These are phyloP conservation scores for Aspergillus thermomutatus DNA, from an alignment of 2,329 filamentous ascomycete genomes.

Conservation along the genomic window DNA sequence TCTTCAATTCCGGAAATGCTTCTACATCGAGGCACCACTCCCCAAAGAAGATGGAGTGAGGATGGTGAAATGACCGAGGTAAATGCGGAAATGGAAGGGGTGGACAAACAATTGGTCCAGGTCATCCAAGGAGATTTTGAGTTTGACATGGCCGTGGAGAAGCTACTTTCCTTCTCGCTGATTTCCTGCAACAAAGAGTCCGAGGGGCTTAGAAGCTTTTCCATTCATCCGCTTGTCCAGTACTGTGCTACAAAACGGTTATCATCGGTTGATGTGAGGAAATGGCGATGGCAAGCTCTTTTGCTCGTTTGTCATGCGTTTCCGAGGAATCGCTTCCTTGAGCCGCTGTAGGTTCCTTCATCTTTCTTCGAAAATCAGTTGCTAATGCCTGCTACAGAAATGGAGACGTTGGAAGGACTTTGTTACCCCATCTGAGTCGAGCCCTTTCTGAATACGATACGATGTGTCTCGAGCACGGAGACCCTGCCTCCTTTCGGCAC, in stretches of 20 bases:
- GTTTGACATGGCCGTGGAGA: slow-evolving; percentile 11
- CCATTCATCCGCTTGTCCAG: slow-evolving; percentile 16
- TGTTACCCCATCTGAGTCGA: no score
- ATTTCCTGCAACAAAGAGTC: slow-evolving; percentile 8
- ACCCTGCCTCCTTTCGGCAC: no score
- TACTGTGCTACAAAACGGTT: slow-evolving; percentile 6
- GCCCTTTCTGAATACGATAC: no score
- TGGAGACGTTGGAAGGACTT: no score
- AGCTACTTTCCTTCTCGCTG: slow-evolving; percentile 14
- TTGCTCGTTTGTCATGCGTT: no score
- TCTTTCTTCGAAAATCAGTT: no score
- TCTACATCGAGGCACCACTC: slow-evolving; percentile 6
- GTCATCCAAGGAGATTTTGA: slow-evolving; percentile 11
- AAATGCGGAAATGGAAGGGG: slow-evolving; percentile 6
- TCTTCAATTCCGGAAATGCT: slow-evolving; percentile 9
- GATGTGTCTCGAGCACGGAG: no score
- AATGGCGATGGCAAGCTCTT: no score
- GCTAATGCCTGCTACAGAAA: no score
- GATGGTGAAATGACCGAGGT: slow-evolving; percentile 10
- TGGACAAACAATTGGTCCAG: slow-evolving; percentile 7
- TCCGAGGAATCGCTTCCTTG: no score
- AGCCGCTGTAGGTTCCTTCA: no score
- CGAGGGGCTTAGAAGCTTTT: slow-evolving; percentile 9
- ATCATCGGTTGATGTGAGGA: not conserved
- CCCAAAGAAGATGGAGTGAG: slow-evolving; percentile 8